phyloP scores from a whole-genome alignment of 2,329 filamentous ascomycete species.

The Microdochium bolleyi region DNA sequence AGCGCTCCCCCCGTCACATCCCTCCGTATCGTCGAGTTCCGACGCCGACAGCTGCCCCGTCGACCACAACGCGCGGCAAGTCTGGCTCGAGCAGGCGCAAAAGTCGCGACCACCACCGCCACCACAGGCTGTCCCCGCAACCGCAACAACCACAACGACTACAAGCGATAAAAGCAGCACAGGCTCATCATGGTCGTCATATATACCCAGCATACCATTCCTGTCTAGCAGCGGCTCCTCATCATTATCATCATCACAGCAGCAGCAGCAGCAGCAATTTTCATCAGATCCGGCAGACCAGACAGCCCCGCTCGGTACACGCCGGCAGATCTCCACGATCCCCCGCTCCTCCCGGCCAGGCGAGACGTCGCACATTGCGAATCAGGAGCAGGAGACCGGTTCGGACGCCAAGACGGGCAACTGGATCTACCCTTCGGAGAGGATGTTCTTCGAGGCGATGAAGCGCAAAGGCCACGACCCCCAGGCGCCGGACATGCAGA shows the following conservation, averaged over 20 bases:
- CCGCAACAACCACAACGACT: constrained; percentile 6
- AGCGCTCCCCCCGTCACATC: constrained; percentile 17
- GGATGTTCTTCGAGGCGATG: constrained; percentile 98
- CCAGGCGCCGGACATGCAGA: constrained; percentile 69
- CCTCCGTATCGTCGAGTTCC: constrained; percentile 7
- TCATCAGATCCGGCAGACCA: not conserved
- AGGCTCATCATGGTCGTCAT: not conserved
- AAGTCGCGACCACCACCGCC: constrained; percentile 3
- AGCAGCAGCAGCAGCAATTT: constrained; percentile 24
- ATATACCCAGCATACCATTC: not conserved
- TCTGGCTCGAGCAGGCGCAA: constrained; percentile 45
- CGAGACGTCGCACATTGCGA: constrained; percentile 41
- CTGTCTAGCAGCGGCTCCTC: not conserved
- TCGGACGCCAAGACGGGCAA: constrained; percentile 65
- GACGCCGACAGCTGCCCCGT: constrained; percentile 49
- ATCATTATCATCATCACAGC: constrained; percentile 17
- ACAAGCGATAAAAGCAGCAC: not conserved
- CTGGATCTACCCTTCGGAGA: constrained; percentile 95
- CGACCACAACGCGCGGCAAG: constrained; percentile 59
- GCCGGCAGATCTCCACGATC: constrained; percentile 73
- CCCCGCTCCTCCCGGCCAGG: constrained; percentile 47
- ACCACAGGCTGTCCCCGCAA: constrained; percentile 5
- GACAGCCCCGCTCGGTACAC: constrained; percentile 41
- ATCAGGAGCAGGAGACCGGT: constrained; percentile 72
- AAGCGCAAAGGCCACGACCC: constrained; percentile 78